Evolutionary conservation across 1,139 yeast genomes (phyloP), one percentile per base, ranked within the genome.

Genomic region (Candida pseudocylindracea): DNA sequence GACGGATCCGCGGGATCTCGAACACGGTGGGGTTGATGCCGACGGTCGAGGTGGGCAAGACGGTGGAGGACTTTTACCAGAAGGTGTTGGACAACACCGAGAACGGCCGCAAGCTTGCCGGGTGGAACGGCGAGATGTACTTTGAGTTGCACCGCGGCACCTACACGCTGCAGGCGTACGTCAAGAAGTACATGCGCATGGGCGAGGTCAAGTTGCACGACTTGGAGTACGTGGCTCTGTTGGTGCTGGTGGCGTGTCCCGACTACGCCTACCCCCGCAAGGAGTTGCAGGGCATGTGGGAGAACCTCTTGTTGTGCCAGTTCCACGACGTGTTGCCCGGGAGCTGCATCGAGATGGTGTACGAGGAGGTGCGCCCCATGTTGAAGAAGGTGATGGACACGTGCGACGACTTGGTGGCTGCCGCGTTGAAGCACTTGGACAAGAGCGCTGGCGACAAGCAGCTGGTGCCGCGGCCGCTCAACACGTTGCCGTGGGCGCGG

Each of bases 241-340:
- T 76, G 38, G 73, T 81, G 2, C 75, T 93, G 3, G 44, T 83
- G 12, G 48, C 52, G 30, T 49, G 48, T 10, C 45, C 54, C 13
- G 48, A 54, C 8, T 85, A 74, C 51, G 54, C 54, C 37, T 88
- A 85, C 46, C 96, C 96, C 2, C 58, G 63, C 24, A 54, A 63
- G 33, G 65, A 72, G 37, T 63, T 88, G 34, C 72, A 72, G 40
- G 63, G 54, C 1, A 52, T 83, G 36, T 88, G 96, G 96, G 91
- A 81, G 50, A 73, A 79, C 48, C 68, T 85, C 29, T 70, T 85
- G 40, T 58, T 88, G 38, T 83, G 93, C 49, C 96, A 88, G 49
- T 88, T 88, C 57, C 98, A 88, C 50, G 96, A 88, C 55, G 95
- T 88, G 11, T 61, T 88, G 36, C 96, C 98, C 7, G 98, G 98